phyloP scores from a whole-genome alignment of 2,329 filamentous ascomycete species.

The Magnaporthiopsis rhizophila region DNA sequence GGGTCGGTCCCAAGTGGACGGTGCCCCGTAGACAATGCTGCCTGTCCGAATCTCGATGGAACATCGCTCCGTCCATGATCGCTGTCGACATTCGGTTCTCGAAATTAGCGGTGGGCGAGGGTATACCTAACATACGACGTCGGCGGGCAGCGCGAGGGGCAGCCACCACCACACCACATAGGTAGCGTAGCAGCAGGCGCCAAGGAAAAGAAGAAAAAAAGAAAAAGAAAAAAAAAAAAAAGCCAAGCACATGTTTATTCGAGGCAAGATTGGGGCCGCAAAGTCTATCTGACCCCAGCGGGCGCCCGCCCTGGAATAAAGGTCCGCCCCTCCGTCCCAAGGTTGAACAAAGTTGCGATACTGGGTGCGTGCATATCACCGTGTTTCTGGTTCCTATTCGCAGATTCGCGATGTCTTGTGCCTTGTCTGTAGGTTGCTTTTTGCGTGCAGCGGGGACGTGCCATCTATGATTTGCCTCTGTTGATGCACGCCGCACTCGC shows the following conservation, averaged over 20 bases:
- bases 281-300: not conserved
- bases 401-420: not conserved
- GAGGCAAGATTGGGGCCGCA: not conserved
- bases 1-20: too few species aligned
- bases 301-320: not conserved
- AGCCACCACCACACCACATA: not conserved
- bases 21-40: not conserved
- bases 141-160: not conserved
- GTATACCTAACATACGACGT: not conserved
- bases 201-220: not conserved
- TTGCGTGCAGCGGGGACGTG: not conserved
- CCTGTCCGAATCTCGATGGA: not conserved
- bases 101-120: not conserved
- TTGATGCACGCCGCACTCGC: not conserved
- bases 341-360: not conserved
- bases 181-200: not conserved
- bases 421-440: too few species aligned
- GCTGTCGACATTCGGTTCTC: not conserved
- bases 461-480: too few species aligned
- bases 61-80: not conserved
- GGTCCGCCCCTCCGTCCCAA: not conserved
- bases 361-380: not conserved
- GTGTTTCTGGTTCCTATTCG: not conserved
- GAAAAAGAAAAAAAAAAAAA: too few species aligned
- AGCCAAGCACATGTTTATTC: not conserved